These are phyloP conservation scores for Margaritispora aquatica DNA, from an alignment of 495 filamentous ascomycete genomes.

Conservation along the genomic window DNA sequence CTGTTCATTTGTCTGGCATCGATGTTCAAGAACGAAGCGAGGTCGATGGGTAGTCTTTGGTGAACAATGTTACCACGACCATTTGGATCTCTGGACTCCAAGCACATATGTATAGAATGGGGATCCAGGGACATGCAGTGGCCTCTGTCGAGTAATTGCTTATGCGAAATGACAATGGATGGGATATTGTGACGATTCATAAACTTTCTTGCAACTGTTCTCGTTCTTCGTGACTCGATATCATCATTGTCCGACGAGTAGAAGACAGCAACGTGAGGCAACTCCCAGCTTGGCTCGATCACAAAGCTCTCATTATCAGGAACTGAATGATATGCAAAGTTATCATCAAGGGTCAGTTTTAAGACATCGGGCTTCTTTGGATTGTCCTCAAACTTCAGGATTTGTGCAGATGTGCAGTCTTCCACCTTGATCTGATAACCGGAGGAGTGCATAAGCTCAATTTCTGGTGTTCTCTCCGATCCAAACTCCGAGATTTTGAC, in stretches of 20 bases:
- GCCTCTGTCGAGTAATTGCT: slow-evolving; percentile 30
- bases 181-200: slow-evolving; percentile 61
- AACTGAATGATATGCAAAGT: slow-evolving; percentile 29
- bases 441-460: slow-evolving; percentile 65
- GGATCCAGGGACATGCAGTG: slow-evolving; percentile 24
- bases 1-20: slow-evolving; percentile 68
- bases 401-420: slow-evolving; percentile 54
- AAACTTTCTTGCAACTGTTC: slow-evolving; percentile 50
- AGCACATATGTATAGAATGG: slow-evolving; percentile 54
- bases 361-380: slow-evolving; percentile 29
- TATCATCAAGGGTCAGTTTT: slow-evolving; percentile 54
- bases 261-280: slow-evolving; percentile 67
- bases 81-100: slow-evolving; percentile 54
- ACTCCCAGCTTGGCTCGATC: slow-evolving; percentile 50
- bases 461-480: slow-evolving; percentile 55
- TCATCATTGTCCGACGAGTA: slow-evolving; percentile 55
- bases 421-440: slow-evolving; percentile 67
- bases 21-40: slow-evolving; percentile 67
- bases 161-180: slow-evolving; percentile 60
- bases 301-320: slow-evolving; percentile 20
- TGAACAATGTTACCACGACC: slow-evolving; percentile 44
- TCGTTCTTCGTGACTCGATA: slow-evolving; percentile 39
- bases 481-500: slow-evolving; percentile 69
- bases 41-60: slow-evolving; percentile 61
- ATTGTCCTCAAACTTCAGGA: slow-evolving; percentile 31